Base-by-base conservation (phyloP, 371 early-diverging fungal genomes). In the Mucor irregularis region DNA sequence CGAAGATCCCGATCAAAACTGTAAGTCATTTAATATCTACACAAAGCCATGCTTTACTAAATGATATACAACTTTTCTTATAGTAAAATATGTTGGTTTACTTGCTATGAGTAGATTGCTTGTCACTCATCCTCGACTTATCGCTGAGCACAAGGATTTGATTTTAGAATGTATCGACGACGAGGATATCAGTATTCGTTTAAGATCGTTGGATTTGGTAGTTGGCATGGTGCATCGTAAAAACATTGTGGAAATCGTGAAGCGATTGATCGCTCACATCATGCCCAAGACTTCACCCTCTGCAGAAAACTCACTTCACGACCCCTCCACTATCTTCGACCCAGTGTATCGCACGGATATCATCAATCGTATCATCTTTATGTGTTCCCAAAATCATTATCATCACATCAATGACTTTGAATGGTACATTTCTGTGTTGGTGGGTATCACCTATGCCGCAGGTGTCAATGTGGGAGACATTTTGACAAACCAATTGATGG, bases 71-170 rank as follows among this genome's bases (percentile, higher is more conserved):
- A 4, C 9, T 47, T 28, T 34, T 3, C 24, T 25, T n/a, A n/a
- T 62, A 90, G 90, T 93, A 53, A 93, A 95, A 70, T 98, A 96
- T 61, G 85, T 98, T 43, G 97, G 96, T 6, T 78, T 98, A 45
- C 74, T 89, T 40, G 93, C 95, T 1, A 72, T 96, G 67, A 86
- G 85, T 24, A 86, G 89, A 57, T 71, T 98, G 33, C 81, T 95
- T 43, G 76, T 81, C 3, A 82, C 87, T 9, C 88, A 93, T 39
- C 95, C 98, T 1, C 82, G 87, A 25, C 68, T 93, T n/a, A 93
- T 93, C 0, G 78, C 81, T 1, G 89, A 90, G 47, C 91, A 95
- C 62, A 84, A 87, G 53, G 91, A 90, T 24, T 78, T 91, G 6
- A 86, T 98, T 29, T 59, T 98, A 26, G 82, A 85, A 54, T 95